Percentiles rank a stretch among this genome's conserved stretches.
Conservation (phyloP, 371 early-diverging fungal species). For the Encephalitozoon romaleae region DNA sequence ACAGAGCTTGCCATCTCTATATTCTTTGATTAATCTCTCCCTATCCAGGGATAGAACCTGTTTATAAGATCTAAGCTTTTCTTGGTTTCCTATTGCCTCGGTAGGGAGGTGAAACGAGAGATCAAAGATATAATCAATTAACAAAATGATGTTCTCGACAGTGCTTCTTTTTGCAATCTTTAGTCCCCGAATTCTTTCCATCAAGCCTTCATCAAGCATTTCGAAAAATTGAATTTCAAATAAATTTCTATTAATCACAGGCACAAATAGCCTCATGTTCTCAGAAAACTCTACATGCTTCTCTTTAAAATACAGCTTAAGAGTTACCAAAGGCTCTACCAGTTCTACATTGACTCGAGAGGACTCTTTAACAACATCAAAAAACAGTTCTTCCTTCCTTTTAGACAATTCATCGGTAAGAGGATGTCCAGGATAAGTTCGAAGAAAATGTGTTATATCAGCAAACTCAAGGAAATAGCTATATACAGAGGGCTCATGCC, state of each 20-base stretch:
- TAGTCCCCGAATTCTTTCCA: background rate
- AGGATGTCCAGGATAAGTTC: background rate
- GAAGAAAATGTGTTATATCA: background rate
- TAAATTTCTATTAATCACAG: background rate
- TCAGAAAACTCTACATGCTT: conserved; percentile 24
- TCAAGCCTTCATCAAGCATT: background rate
- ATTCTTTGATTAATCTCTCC: background rate
- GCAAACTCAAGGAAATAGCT: background rate
- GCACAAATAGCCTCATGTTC: conserved; percentile 10
- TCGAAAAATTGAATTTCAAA: conserved; percentile 37
- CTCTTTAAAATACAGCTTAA: conserved; percentile 27
- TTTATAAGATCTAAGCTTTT: background rate
- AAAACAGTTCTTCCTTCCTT: background rate
- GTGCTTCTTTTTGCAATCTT: background rate
- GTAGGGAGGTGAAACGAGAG: conserved; percentile 20
- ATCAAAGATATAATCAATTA: conserved; percentile 17
- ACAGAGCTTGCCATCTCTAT: background rate
- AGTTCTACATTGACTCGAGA: conserved; percentile 9
- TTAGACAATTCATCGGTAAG: background rate
- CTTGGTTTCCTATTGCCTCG: background rate
- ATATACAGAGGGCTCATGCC: background rate
- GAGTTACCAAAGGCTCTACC: background rate
- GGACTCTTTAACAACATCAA: background rate
- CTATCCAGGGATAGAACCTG: background rate
- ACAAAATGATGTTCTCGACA: background rate